Conservation (phyloP, 768 basidiomycete genomes). For the Polyporus arcularius region DNA sequence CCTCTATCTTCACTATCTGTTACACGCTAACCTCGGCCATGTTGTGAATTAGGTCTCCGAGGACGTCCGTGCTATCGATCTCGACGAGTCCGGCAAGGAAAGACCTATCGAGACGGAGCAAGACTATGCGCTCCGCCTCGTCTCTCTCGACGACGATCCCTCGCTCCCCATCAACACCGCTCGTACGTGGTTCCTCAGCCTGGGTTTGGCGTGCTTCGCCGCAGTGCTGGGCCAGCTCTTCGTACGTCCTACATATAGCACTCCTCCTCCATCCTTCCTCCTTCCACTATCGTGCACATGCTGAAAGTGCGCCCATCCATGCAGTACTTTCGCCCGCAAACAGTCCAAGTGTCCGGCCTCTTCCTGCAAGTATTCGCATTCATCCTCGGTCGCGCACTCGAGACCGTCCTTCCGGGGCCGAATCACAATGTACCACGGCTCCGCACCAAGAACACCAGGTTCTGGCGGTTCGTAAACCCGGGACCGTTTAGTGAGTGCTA, state of each 20-base stretch:
- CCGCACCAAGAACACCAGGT: conserved; percentile 29
- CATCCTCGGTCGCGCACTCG: conserved; percentile 29
- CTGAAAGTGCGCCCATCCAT: not conserved
- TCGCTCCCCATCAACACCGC: conserved; percentile 29
- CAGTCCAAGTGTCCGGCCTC: conserved; percentile 24
- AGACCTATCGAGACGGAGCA: conserved; percentile 51
- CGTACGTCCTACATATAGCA: conserved; percentile 33
- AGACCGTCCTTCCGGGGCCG: conserved; percentile 27
- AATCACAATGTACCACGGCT: not conserved
- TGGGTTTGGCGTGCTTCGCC: conserved; percentile 34
- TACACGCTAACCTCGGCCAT: not conserved
- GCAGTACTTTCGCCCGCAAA: conserved; percentile 27
- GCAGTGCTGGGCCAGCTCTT: conserved; percentile 46
- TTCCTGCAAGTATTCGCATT: conserved; percentile 29
- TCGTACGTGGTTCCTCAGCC: conserved; percentile 33
- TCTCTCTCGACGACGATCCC: conserved; percentile 54
- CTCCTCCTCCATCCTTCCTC: too few species aligned
- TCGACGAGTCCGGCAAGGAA: conserved; percentile 50
- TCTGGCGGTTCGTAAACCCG: conserved; percentile 32
- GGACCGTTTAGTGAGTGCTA: conserved; percentile 25
- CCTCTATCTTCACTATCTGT: conserved; percentile 32
- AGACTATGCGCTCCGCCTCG: conserved; percentile 49
- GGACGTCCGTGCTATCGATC: conserved; percentile 37
- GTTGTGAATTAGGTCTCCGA: conserved; percentile 19
- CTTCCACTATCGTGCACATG: not conserved